A percentile compares a stretch with the other conserved stretches of the same genome.
Conservation (phyloP, 2,329 filamentous ascomycete genomes). For the Fusarium heterosporum region DNA sequence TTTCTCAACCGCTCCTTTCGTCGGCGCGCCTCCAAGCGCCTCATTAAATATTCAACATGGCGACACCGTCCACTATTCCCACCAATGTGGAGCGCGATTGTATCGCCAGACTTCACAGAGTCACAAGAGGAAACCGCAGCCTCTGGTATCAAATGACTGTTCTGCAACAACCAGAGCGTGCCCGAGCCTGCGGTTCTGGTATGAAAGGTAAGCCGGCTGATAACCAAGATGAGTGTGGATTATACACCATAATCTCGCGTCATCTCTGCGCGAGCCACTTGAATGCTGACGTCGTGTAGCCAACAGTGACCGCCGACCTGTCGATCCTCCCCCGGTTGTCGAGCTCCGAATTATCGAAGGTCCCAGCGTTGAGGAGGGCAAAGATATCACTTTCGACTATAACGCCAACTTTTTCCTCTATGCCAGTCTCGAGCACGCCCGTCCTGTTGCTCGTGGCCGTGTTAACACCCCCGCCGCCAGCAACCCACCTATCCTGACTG, state of each 20-base stretch:
- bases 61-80: constrained; percentile 49
- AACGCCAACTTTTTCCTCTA: constrained; percentile 98
- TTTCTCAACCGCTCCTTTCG: constrained; percentile 24
- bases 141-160: constrained; percentile 87
- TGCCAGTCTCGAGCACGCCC: constrained; percentile 87
- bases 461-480: constrained; percentile 74
- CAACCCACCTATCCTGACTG: constrained; percentile 86
- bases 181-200: constrained; percentile 93
- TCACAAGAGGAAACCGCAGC: constrained; percentile 78
- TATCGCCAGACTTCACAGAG: constrained; percentile 60
- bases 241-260: not conserved
- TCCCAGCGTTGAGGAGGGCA: constrained; percentile 67
- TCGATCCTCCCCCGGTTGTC: constrained; percentile 94
- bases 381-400: constrained; percentile 88
- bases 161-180: constrained; percentile 93
- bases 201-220: constrained; percentile 80
- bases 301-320: constrained; percentile 81
- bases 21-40: constrained; percentile 16
- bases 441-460: constrained; percentile 84
- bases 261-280: not conserved
- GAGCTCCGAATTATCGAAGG: constrained; percentile 89
- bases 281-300: constrained; percentile 47
- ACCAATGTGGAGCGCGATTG: constrained; percentile 50
- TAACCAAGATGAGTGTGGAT: not conserved
- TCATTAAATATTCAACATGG: constrained; percentile 46